Percentiles rank a stretch among this genome's conserved stretches.
Conservation (phyloP, 225 moss, liverwort and hornwort species). For the Rhytidiadelphus loreus region DNA sequence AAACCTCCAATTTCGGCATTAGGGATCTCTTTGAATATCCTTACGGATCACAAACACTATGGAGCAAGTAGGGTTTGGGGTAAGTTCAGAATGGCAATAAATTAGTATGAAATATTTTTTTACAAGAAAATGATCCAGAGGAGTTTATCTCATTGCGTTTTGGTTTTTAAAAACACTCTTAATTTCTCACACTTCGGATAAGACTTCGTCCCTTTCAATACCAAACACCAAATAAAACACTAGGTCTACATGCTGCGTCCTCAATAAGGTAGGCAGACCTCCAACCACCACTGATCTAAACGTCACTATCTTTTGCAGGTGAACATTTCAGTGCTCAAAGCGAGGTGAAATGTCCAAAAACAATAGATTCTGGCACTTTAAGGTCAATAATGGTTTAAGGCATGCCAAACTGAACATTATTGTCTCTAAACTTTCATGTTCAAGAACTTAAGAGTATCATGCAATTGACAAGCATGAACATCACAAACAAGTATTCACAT, state of each 20-base stretch:
- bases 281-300: background rate
- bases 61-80: no score
- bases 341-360: background rate
- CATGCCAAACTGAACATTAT: no score
- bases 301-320: no score
- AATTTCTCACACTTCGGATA: background rate
- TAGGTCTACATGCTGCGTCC: background rate
- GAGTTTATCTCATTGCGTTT: background rate
- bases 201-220: background rate
- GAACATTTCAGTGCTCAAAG: background rate
- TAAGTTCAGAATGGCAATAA: background rate
- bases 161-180: background rate
- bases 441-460: background rate
- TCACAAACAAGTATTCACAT: background rate
- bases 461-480: background rate
- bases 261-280: background rate
- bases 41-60: background rate
- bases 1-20: background rate
- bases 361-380: background rate
- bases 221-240: background rate
- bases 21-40: background rate
- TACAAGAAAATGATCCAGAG: background rate
- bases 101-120: no score
- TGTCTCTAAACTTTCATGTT: background rate
- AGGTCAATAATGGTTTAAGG: background rate